Conservation (phyloP, 1,284 basidiomycete genomes). For the Bondarzewia mesenterica region DNA sequence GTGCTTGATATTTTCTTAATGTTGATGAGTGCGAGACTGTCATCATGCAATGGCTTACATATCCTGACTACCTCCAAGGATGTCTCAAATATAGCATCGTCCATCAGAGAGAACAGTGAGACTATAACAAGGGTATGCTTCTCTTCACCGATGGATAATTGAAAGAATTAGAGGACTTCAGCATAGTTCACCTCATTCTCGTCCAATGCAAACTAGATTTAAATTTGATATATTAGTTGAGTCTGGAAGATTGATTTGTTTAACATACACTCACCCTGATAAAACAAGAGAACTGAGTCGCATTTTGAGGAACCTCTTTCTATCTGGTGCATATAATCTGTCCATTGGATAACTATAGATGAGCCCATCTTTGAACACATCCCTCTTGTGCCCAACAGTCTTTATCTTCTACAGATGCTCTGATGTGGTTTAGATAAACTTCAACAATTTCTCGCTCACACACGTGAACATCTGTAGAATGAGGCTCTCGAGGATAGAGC, state of each 20-base stretch:
- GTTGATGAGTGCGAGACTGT: slow-evolving; percentile 3
- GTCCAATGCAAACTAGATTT: too few species aligned
- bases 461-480: background rate
- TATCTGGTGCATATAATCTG: slow-evolving; percentile 13
- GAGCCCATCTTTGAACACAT: slow-evolving; percentile 9
- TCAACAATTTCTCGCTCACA: slow-evolving; percentile 3
- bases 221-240: too few species aligned
- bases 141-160: background rate
- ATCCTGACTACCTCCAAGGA: slow-evolving; percentile 1
- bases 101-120: slow-evolving; percentile 5
- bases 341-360: slow-evolving; percentile 11
- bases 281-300: background rate
- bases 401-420: background rate
- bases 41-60: background rate
- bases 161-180: background rate
- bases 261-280: background rate
- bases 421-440: background rate
- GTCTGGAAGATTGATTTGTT: too few species aligned
- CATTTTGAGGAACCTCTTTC: slow-evolving; percentile 10
- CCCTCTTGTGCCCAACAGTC: background rate
- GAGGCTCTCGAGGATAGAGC: slow-evolving; percentile 1
- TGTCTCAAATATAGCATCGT: background rate
- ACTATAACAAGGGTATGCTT: slow-evolving; percentile 4
- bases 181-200: background rate
- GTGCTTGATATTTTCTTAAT: slow-evolving; percentile 5